A percentile compares a stretch with the other conserved stretches of the same genome.
phyloP scores from a whole-genome alignment of 352 stramenopile species.

The Phytophthora constricta region DNA sequence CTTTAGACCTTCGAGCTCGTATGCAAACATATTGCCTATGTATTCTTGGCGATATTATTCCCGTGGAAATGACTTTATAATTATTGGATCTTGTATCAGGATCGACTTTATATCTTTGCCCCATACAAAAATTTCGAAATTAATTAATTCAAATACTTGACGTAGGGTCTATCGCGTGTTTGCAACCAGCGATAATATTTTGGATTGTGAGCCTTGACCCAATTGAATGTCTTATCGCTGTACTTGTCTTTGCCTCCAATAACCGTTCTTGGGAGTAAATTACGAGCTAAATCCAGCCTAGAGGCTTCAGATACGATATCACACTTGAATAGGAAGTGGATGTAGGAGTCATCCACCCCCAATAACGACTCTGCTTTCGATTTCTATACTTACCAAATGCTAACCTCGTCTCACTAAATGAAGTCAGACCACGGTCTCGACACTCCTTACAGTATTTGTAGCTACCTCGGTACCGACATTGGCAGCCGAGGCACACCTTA shows the following conservation, averaged over 20 bases:
- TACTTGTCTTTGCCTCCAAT: not conserved
- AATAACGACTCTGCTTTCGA: conserved; percentile 1
- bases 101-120: conserved; percentile 19
- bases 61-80: conserved; percentile 13
- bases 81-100: conserved; percentile 20
- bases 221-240: conserved; percentile 12
- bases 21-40: too few species aligned
- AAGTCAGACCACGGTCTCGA: too few species aligned
- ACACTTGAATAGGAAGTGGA: conserved; percentile 7
- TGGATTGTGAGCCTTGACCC: conserved; percentile 2
- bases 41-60: too few species aligned
- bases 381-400: conserved; percentile 13
- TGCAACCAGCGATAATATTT: conserved; percentile 11
- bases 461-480: too few species aligned
- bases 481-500: too few species aligned
- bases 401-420: conserved; percentile 10
- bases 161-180: not conserved
- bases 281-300: conserved; percentile 2
- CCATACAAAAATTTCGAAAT: conserved; percentile 6
- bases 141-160: conserved; percentile 22
- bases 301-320: conserved; percentile 12
- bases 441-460: too few species aligned
- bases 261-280: conserved; percentile 5
- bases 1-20: too few species aligned
- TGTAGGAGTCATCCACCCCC: conserved; percentile 6